Conservation (phyloP, 2,329 filamentous ascomycete species). For the Fusarium annulatum region DNA sequence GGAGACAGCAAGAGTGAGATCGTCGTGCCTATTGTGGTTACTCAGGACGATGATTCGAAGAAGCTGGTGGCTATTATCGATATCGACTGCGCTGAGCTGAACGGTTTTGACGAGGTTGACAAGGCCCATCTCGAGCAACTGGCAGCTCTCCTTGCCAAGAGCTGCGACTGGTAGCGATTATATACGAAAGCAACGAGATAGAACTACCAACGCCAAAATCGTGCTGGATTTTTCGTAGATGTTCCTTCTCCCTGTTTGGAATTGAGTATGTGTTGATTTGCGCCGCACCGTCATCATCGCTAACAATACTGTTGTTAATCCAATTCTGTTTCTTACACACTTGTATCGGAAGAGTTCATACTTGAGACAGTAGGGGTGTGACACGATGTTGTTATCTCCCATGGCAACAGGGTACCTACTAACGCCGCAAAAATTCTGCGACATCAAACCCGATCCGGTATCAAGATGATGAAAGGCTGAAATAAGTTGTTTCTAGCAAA, state of each 20-base stretch:
- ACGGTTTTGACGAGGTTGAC: conserved; percentile 78
- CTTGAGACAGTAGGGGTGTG: conserved; percentile 9
- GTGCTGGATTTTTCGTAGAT: too few species aligned
- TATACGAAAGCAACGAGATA: neutral
- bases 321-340: neutral
- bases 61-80: conserved; percentile 81
- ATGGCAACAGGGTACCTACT: conserved; percentile 33
- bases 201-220: neutral
- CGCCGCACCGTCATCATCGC: conserved; percentile 4
- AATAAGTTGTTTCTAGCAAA: conserved; percentile 11
- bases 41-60: conserved; percentile 44
- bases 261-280: neutral
- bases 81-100: conserved; percentile 75
- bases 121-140: conserved; percentile 73
- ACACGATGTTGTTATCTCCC: conserved; percentile 33
- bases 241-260: neutral
- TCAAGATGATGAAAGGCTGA: conserved; percentile 16
- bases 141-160: conserved; percentile 66
- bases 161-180: conserved; percentile 71
- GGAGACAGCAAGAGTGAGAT: conserved; percentile 81
- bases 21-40: conserved; percentile 75
- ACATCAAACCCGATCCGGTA: conserved; percentile 23
- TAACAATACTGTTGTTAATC: neutral
- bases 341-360: conserved; percentile 29
- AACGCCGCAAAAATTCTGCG: conserved; percentile 21